Percentiles rank a stretch among this genome's conserved stretches.
These are phyloP conservation scores for Aspergillus bertholletiae DNA, from an alignment of 495 filamentous ascomycete species.

Conservation along the genomic window DNA sequence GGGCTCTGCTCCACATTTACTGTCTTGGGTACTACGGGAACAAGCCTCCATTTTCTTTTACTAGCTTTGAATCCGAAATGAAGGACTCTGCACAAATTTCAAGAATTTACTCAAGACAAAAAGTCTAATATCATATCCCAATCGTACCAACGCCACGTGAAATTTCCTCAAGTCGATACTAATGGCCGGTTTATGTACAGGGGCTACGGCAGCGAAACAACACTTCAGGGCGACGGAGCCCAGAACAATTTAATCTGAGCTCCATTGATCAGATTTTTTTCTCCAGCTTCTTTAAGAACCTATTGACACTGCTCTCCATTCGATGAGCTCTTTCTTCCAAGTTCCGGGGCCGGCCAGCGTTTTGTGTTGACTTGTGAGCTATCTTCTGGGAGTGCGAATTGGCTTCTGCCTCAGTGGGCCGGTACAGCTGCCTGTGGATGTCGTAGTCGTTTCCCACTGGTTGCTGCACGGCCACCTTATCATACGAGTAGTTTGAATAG, in stretches of 20 bases:
- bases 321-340: conserved; percentile 66
- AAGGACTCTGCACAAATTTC: background rate
- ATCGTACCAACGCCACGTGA: no score
- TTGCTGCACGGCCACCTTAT: conserved; percentile 31
- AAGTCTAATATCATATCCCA: no score
- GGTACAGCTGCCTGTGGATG: conserved; percentile 74
- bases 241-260: no score
- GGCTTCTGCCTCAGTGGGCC: conserved; percentile 66
- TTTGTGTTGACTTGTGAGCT: conserved; percentile 50
- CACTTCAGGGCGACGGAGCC: background rate
- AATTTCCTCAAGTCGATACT: no score
- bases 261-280: conserved; percentile 61
- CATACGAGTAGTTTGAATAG: conserved; percentile 58
- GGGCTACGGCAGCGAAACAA: no score
- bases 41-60: background rate
- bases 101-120: no score
- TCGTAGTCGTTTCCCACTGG: conserved; percentile 48
- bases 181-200: no score
- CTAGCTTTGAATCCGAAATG: background rate
- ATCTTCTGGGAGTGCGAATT: conserved; percentile 38
- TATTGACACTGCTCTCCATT: conserved; percentile 73
- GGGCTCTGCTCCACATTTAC: background rate
- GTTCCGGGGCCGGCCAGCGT: conserved; percentile 45
- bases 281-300: conserved; percentile 85
- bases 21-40: background rate